Evolutionary conservation across 192 early-diverging fungal species (phyloP), one percentile per base, ranked within the genome.

Genomic region (Mortierella alpina): DNA sequence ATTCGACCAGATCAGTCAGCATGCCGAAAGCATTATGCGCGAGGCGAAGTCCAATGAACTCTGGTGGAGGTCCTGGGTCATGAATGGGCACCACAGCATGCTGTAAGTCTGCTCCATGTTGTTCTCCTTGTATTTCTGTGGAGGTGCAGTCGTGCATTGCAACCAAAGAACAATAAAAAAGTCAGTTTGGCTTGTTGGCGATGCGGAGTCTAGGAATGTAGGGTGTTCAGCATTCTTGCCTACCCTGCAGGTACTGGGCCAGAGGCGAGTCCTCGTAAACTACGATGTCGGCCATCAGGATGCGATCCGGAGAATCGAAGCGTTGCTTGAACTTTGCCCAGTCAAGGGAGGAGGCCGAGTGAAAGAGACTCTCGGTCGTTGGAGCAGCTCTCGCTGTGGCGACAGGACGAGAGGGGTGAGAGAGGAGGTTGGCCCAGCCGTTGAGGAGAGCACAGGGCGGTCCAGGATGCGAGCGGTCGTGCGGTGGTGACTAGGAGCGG

Each of bases 191-290:
- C 6, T 12, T 6, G 22, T 22, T 50, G 31, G 55, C 9, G 2
- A 40, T 13, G 11, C 23, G 11, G 41, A 23, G 31, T 42, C 31
- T 42, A 59, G 58, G 58, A 13, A 40, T 8, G 40, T 12, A 60
- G 22, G 2, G 15, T 12, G 18, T 48, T 22, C 6, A 46, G 1
- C n/a, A 49, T 63, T 18, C 5, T 4, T 42, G 18, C 31, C 55
- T 84, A 91, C 90, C 84, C 83, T 84, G 68, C 58, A 91, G 59
- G 66, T 91, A 91, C 23, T 88, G 85, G 46, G 87, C 90, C 49
- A 91, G 73, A 42, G 90, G 90, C 23, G 87, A 86, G 62, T 91
- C 90, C 71, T 91, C 88, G 63, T 91, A 91, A 20, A 91, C 84
- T 59, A 91, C 79, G 51, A 85, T 78, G 66, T 91, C 90, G 31